These are phyloP conservation scores for Conticribra weissflogii DNA, from an alignment of 108 stramenopile genomes.

Conservation along the genomic window DNA sequence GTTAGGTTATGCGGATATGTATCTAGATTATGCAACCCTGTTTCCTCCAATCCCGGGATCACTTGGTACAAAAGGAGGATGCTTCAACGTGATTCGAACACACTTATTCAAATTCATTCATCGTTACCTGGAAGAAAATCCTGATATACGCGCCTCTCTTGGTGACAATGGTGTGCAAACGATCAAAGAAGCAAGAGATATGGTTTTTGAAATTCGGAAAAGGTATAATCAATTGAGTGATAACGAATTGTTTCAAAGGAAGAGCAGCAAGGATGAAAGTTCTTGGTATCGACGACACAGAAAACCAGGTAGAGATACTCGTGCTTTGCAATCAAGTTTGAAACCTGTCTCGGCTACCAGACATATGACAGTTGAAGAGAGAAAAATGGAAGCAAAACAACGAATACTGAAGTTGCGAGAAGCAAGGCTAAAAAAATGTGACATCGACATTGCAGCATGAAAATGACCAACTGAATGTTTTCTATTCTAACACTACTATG, in stretches of 20 bases:
- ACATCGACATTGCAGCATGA: neutral
- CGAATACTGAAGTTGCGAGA: slow-evolving; percentile 34
- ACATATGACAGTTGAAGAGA: slow-evolving; percentile 26
- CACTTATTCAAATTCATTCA: slow-evolving; percentile 94
- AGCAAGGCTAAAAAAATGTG: slow-evolving; percentile 7
- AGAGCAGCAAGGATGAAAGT: slow-evolving; percentile 41
- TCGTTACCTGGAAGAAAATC: slow-evolving; percentile 80
- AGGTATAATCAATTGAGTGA: slow-evolving; percentile 60
- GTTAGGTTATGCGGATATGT: slow-evolving; percentile 77
- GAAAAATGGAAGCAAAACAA: slow-evolving; percentile 29
- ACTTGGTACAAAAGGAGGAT: slow-evolving; percentile 65
- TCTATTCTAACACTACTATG: too few relatives aligned
- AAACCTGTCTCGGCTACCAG: neutral
- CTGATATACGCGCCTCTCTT: slow-evolving; percentile 75
- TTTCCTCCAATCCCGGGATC: slow-evolving; percentile 85
- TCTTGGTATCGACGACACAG: slow-evolving; percentile 89
- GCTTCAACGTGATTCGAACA: slow-evolving; percentile 70
- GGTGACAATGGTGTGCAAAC: slow-evolving; percentile 42
- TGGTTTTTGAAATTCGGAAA: slow-evolving; percentile 57
- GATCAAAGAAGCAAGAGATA: slow-evolving; percentile 51
- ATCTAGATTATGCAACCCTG: slow-evolving; percentile 68
- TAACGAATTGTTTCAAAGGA: slow-evolving; percentile 35
- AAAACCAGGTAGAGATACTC: slow-evolving; percentile 1
- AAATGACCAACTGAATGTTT: too few relatives aligned
- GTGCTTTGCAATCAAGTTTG: neutral